Percentiles rank a stretch among this genome's conserved stretches.
These are phyloP conservation scores for Darksidea phi DNA, from an alignment of 495 filamentous ascomycete genomes.

Conservation along the genomic window DNA sequence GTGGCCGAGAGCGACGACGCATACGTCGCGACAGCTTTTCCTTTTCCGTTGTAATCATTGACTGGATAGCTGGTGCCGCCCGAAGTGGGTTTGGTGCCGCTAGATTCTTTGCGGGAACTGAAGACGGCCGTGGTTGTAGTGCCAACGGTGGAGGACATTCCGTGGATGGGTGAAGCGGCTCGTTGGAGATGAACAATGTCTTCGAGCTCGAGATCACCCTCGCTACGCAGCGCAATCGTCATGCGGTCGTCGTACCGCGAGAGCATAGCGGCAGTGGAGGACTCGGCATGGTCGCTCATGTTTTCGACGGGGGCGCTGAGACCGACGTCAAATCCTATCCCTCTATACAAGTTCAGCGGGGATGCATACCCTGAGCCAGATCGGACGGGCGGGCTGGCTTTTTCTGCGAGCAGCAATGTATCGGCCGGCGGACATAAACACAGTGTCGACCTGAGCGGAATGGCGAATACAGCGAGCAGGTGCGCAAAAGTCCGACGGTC, in stretches of 20 bases:
- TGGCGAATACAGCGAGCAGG: background rate
- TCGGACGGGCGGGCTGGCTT: conserved; percentile 13
- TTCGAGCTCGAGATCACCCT: conserved; percentile 8
- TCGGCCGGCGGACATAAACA: conserved; percentile 12
- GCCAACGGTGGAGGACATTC: conserved; percentile 2
- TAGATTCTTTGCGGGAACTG: conserved; percentile 15
- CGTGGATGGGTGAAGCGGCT: background rate
- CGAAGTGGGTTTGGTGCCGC: conserved; percentile 23
- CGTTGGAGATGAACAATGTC: conserved; percentile 11
- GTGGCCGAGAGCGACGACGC: conserved; percentile 24
- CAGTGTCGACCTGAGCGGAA: background rate
- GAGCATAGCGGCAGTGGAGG: conserved; percentile 2
- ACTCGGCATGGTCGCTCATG: conserved; percentile 2
- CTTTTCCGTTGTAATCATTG: conserved; percentile 15
- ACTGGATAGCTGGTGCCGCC: conserved; percentile 18
- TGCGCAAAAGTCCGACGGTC: background rate
- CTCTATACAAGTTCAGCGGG: background rate
- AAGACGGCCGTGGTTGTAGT: conserved; percentile 1
- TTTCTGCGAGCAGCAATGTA: background rate
- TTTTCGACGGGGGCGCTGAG: conserved; percentile 14
- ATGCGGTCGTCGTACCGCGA: conserved; percentile 14
- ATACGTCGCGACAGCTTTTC: conserved; percentile 8
- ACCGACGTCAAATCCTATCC: conserved; percentile 6
- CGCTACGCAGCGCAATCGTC: conserved; percentile 10
- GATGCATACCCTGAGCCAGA: conserved; percentile 22